phyloP scores from a whole-genome alignment of 2,329 filamentous ascomycete species.

The Madurella fahalii region DNA sequence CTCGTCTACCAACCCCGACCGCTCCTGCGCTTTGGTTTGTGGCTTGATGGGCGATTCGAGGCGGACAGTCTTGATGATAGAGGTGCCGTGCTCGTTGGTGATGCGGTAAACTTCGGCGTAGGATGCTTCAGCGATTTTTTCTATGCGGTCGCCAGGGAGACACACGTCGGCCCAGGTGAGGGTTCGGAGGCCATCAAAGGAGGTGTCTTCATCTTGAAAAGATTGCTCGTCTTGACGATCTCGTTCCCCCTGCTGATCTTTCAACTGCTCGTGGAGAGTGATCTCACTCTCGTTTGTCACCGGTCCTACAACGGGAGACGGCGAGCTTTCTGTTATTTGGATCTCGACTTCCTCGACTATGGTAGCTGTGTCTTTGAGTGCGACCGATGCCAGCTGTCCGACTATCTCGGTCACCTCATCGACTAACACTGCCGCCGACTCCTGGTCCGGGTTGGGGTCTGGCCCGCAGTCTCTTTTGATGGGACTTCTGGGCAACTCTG shows the following conservation, averaged over 20 bases:
- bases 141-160: conserved; percentile 47
- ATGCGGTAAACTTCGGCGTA: conserved; percentile 64
- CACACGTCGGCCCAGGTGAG: conserved; percentile 58
- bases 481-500: conserved; percentile 50
- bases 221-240: conserved; percentile 17
- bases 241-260: background rate
- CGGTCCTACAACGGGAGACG: background rate
- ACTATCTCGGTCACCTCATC: conserved; percentile 23
- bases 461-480: conserved; percentile 32
- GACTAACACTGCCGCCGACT: conserved; percentile 17
- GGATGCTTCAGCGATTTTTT: conserved; percentile 64
- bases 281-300: background rate
- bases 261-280: background rate
- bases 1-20: conserved; percentile 54
- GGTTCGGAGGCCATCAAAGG: conserved; percentile 21
- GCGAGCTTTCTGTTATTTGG: background rate
- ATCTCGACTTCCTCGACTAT: background rate
- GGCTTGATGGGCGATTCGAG: conserved; percentile 55
- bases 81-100: conserved; percentile 54
- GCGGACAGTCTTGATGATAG: conserved; percentile 62
- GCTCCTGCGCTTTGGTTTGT: conserved; percentile 54
- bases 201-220: conserved; percentile 1
- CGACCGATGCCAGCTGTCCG: conserved; percentile 22
- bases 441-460: background rate
- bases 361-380: conserved; percentile 8